Conservation (phyloP, 1,139 yeast genomes). For the Sugiyamaella japonica region DNA sequence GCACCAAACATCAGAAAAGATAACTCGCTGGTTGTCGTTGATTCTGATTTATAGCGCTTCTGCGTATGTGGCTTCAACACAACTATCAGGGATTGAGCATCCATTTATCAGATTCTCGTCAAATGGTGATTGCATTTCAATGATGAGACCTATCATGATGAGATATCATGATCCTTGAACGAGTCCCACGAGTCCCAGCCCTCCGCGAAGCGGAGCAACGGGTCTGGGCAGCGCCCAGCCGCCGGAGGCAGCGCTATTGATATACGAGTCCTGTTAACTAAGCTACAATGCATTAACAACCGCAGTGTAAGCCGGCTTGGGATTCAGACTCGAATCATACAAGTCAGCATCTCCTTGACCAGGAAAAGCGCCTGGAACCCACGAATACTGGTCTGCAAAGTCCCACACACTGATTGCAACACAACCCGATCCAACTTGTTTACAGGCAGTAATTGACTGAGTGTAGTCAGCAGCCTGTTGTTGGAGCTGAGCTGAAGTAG, state of each 20-base stretch:
- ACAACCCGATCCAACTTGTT: conserved; percentile 12
- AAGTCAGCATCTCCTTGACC: conserved; percentile 14
- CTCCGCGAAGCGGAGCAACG: no score
- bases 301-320: conserved; percentile 5
- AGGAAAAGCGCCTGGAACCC: conserved; percentile 18
- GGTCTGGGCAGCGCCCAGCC: no score
- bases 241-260: no score
- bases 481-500: conserved; percentile 4
- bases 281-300: background rate
- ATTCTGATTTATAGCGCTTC: conserved; percentile 4
- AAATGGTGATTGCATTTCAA: no score
- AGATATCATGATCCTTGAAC: no score
- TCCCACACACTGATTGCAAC: conserved; percentile 20
- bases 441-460: conserved; percentile 12
- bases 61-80: no score
- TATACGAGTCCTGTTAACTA: no score
- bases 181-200: no score
- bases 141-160: no score
- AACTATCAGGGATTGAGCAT: no score
- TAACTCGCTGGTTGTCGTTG: background rate
- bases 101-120: no score
- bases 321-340: background rate
- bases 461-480: conserved; percentile 15
- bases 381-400: conserved; percentile 11
- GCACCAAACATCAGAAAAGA: background rate